A percentile compares a stretch with the other conserved stretches of the same genome.
Evolutionary conservation across 148 eudicot genomes (phyloP).

Genomic region (Silene conica): DNA sequence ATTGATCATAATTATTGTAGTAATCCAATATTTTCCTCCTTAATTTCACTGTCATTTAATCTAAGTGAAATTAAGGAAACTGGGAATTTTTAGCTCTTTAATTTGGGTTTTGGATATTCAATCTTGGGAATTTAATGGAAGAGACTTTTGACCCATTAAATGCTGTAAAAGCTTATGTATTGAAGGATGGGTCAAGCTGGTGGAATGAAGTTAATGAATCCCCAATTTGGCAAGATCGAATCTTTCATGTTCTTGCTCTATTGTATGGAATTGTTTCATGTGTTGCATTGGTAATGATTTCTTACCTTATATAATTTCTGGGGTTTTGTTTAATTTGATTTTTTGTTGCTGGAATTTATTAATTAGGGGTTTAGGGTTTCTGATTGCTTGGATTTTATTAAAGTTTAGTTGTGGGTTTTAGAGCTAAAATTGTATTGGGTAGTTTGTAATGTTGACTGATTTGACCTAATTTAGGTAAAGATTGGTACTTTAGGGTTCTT

Average conservation of each 20-base stretch:
- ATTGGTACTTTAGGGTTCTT: background rate
- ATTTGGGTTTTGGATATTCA: background rate
- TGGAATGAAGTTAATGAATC: constrained; percentile 68
- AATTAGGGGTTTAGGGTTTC: background rate
- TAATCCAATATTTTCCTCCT: background rate
- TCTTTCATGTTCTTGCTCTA: constrained; percentile 61
- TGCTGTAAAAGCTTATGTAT: constrained; percentile 35
- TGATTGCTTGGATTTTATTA: constrained; percentile 3
- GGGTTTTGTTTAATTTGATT: background rate
- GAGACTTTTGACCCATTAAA: constrained; percentile 38
- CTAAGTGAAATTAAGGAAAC: background rate
- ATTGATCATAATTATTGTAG: too few relatives aligned
- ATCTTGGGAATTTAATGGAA: constrained; percentile 20
- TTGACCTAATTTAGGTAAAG: background rate
- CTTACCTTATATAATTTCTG: background rate
- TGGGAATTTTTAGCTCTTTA: background rate
- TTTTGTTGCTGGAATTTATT: background rate
- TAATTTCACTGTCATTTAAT: background rate
- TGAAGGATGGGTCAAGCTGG: constrained; percentile 54
- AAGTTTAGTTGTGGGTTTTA: constrained; percentile 4
- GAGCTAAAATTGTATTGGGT: background rate
- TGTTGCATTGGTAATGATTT: constrained; percentile 62
- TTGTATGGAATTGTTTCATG: constrained; percentile 72
- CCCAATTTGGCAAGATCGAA: constrained; percentile 75
- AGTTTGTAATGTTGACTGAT: background rate